Percentiles rank a stretch among this genome's conserved stretches.
phyloP scores from a whole-genome alignment of 78 protist species.

The Bigelowiella natans region DNA sequence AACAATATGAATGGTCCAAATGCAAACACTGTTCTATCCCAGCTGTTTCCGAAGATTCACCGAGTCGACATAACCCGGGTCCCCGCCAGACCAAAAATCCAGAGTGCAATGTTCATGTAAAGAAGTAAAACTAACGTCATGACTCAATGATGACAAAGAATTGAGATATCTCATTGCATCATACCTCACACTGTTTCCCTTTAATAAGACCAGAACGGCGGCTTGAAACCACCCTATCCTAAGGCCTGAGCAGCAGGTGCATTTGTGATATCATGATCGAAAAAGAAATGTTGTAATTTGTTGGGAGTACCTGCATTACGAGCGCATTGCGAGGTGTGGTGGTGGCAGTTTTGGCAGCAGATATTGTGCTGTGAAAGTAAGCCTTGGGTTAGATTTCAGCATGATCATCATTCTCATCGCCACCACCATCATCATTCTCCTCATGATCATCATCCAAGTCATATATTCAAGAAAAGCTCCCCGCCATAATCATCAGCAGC shows the following conservation, averaged over 20 bases:
- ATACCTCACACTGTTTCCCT: neutral
- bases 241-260: neutral
- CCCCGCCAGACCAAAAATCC: neutral
- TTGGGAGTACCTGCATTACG: neutral
- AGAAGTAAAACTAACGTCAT: neutral
- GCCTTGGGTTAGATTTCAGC: too few species aligned
- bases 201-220: neutral
- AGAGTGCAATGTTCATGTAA: neutral
- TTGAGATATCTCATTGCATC: neutral
- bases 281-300: neutral
- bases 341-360: neutral
- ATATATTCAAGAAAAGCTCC: too few species aligned
- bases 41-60: neutral
- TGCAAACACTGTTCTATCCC: neutral
- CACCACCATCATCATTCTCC: too few species aligned
- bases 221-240: neutral
- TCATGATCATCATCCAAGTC: too few species aligned
- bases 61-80: neutral
- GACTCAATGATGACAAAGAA: neutral
- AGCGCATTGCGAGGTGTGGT: neutral
- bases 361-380: neutral
- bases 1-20: neutral
- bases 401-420: too few species aligned
- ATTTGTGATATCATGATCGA: neutral
- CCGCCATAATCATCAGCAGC: too few species aligned